Conservation (phyloP, 2,329 filamentous ascomycete species). For the Basipetospora chlamydospora region DNA sequence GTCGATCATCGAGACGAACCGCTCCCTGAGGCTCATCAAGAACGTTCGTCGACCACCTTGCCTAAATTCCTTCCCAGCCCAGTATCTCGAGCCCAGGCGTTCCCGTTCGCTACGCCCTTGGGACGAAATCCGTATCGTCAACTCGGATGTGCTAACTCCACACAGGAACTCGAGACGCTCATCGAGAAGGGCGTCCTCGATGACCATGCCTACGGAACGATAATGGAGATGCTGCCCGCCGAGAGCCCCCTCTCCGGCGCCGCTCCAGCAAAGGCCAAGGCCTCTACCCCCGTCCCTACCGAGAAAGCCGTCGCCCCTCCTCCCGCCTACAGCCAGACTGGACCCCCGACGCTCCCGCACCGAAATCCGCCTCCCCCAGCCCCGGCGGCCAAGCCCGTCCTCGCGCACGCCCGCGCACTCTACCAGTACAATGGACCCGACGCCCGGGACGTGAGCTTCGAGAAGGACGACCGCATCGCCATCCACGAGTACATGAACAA, state of each 20-base stretch:
- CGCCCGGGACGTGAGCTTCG: conserved; percentile 65
- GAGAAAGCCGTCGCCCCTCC: conserved; percentile 20
- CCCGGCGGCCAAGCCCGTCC: conserved; percentile 32
- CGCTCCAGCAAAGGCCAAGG: conserved; percentile 17
- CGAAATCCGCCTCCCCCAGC: conserved; percentile 12
- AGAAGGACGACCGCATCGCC: conserved; percentile 64
- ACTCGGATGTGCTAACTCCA: neutral
- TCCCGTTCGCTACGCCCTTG: too few species aligned
- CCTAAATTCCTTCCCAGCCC: neutral
- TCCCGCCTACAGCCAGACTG: conserved; percentile 36
- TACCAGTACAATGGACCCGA: conserved; percentile 73
- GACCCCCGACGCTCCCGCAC: conserved; percentile 25
- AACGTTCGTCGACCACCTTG: conserved; percentile 39
- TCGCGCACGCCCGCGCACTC: conserved; percentile 64
- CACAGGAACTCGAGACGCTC: conserved; percentile 78
- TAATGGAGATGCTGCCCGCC: conserved; percentile 59
- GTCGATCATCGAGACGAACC: conserved; percentile 56
- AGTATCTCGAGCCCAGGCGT: too few species aligned
- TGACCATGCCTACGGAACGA: conserved; percentile 58
- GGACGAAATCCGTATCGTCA: neutral
- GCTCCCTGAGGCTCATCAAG: conserved; percentile 77
- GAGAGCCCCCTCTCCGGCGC: conserved; percentile 46
- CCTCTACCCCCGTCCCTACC: conserved; percentile 14
- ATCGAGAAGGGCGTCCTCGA: conserved; percentile 69
- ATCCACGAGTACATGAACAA: conserved; percentile 90